Conservation (phyloP, 371 early-diverging fungal species). For the Zancudomyces culisetae region DNA sequence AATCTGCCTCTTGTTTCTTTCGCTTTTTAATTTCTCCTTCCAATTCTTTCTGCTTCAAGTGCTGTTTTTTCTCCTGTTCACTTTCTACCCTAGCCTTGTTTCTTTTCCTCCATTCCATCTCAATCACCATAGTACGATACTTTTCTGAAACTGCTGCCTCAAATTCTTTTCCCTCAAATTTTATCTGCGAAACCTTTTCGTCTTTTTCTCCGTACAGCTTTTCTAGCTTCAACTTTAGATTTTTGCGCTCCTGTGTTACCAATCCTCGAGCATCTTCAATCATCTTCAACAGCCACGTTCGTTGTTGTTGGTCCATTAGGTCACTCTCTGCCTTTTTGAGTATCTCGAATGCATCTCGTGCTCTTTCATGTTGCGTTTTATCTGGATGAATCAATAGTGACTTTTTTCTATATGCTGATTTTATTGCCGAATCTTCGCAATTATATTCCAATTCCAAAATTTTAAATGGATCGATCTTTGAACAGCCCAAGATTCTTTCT, state of each 20-base stretch:
- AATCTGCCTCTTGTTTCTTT: constrained; percentile 42
- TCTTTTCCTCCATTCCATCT: constrained; percentile 16
- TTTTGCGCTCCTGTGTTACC: not conserved
- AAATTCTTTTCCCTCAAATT: not conserved
- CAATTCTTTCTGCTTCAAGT: constrained; percentile 21
- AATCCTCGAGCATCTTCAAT: constrained; percentile 34
- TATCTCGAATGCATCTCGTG: constrained; percentile 63
- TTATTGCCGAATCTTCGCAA: constrained; percentile 38
- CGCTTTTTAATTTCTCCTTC: constrained; percentile 33
- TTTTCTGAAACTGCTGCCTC: constrained; percentile 8
- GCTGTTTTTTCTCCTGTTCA: constrained; percentile 37
- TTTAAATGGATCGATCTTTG: constrained; percentile 60
- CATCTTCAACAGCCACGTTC: constrained; percentile 31
- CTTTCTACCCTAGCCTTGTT: constrained; percentile 42
- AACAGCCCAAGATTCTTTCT: constrained; percentile 58
- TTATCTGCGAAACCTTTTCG: not conserved
- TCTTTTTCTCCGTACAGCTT: not conserved
- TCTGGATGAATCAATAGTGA: constrained; percentile 83
- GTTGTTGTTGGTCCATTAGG: constrained; percentile 41
- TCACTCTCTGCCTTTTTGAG: constrained; percentile 70
- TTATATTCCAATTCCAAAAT: constrained; percentile 50
- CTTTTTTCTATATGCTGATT: constrained; percentile 57
- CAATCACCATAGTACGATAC: constrained; percentile 11
- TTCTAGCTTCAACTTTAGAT: not conserved
- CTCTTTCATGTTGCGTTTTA: constrained; percentile 54